phyloP scores from a whole-genome alignment of 2,329 filamentous ascomycete genomes.

The Shiraia sp. region DNA sequence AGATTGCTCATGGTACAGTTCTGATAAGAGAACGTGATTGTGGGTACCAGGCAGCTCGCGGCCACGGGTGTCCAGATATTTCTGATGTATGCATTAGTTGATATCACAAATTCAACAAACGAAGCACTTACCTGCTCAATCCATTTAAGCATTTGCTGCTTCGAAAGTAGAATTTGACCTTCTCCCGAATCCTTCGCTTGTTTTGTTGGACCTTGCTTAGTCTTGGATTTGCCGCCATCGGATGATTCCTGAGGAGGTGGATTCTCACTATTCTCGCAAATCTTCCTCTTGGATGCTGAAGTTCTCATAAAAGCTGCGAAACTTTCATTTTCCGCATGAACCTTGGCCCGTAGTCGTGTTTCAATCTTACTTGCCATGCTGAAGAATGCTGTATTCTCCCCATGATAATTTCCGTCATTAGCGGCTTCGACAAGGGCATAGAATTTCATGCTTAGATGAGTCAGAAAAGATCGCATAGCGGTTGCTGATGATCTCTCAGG shows the following conservation, averaged over 20 bases:
- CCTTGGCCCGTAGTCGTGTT: constrained; percentile 9
- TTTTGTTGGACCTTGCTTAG: not conserved
- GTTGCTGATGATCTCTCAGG: constrained; percentile 49
- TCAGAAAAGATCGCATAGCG: constrained; percentile 51
- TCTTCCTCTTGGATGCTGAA: constrained; percentile 19
- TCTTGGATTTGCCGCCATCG: not conserved
- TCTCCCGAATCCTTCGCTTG: constrained; percentile 3
- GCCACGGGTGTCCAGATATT: constrained; percentile 45
- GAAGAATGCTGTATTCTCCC: constrained; percentile 52
- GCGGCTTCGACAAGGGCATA: constrained; percentile 49
- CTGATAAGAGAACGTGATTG: constrained; percentile 60
- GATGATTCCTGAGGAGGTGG: constrained; percentile 36
- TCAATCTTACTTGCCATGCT: constrained; percentile 2
- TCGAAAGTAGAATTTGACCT: not conserved
- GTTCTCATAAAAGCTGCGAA: constrained; percentile 23
- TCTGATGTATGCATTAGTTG: constrained; percentile 22
- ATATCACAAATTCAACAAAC: constrained; percentile 37
- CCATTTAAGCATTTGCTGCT: constrained; percentile 25
- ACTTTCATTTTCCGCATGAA: constrained; percentile 41
- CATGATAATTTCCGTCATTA: constrained; percentile 53
- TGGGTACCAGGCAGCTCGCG: constrained; percentile 64
- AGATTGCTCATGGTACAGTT: constrained; percentile 64
- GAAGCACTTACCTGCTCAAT: constrained; percentile 37
- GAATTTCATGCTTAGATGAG: constrained; percentile 43
- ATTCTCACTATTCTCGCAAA: constrained; percentile 15